Evolutionary conservation across 139 green algal genomes (phyloP), one percentile per base, ranked within the genome.

Genomic region (Chlamydomonas schloesseri): DNA sequence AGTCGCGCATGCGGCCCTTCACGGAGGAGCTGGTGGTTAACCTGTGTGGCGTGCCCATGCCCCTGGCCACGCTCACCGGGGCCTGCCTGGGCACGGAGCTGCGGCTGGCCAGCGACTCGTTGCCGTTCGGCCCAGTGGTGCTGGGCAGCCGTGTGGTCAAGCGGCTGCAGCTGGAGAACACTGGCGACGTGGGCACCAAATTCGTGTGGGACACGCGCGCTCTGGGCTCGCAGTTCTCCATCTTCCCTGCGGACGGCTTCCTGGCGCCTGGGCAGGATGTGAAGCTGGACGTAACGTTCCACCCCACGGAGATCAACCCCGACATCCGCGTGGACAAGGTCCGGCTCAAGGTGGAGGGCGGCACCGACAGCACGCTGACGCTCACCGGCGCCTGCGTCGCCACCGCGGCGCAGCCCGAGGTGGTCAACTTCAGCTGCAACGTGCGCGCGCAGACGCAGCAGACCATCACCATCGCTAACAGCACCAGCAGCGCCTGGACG

Each of bases 281-380:
- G n/a, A 95, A 95, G 87, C 84, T 98, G n/a, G 94, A 97, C 60
- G 91, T 98, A 72, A 91, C 90, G 11, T 98, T 97, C 93, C 94
- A 96, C 60, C 95, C 95, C 34, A 85, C 60, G 10, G 73, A 68
- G 33, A 71, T 93, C 14, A 83, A 90, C 53, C 46, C 92, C 5
- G 95, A 98, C 89, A 87, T 96, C 8, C 89, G 94, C 23, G 88
- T 94, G n/a, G 94, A 97, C 69, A 87, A 82, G 31, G 64, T 93
- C 71, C 81, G 53, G 20, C 82, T 88, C 58, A 79, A 37, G 11
- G 88, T 93, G 73, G 79, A 89, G 36, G 88, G 87, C 36, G 81
- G 75, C 50, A 34, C 88, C 67, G 76, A 88, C 50, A 88, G 69
- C 42, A 81, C 77, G 72, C 89, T 98, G 24, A 97, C 92, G 24